These are phyloP conservation scores for Chaetomidium leptoderma DNA, from an alignment of 495 filamentous ascomycete species.

Conservation along the genomic window DNA sequence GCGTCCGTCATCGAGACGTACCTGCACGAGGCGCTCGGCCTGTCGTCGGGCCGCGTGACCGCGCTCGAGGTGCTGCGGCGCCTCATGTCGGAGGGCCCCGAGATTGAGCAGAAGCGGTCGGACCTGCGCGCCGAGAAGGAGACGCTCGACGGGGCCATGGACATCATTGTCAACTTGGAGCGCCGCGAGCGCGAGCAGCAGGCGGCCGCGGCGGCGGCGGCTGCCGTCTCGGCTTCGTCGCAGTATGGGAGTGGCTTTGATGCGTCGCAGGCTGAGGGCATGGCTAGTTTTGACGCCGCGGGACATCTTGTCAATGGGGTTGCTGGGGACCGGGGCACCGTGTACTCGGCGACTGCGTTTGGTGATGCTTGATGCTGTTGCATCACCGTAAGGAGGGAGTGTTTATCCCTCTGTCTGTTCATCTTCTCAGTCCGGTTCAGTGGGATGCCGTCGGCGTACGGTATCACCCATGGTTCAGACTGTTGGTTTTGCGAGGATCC, in stretches of 20 bases:
- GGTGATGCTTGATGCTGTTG: constrained; percentile 18
- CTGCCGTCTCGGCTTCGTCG: not conserved
- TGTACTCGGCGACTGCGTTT: constrained; percentile 12
- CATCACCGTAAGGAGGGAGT: too few relatives aligned
- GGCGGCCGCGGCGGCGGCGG: not conserved
- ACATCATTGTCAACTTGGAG: constrained; percentile 38
- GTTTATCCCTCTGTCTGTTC: too few relatives aligned
- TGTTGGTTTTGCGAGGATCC: too few relatives aligned
- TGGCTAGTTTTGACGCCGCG: not conserved
- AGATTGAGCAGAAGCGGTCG: constrained; percentile 31
- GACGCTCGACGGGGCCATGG: constrained; percentile 40
- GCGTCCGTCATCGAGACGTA: constrained; percentile 31
- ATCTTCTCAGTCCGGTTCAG: too few relatives aligned
- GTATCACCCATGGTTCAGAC: too few relatives aligned
- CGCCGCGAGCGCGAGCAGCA: constrained; percentile 13
- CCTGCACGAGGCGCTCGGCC: constrained; percentile 40
- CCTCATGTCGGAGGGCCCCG: constrained; percentile 46
- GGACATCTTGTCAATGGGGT: not conserved
- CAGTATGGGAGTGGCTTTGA: constrained; percentile 3
- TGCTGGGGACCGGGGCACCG: not conserved
- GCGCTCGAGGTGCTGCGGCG: constrained; percentile 26
- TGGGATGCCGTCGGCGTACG: too few relatives aligned
- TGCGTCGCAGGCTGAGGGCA: constrained; percentile 9
- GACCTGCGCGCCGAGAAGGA: constrained; percentile 38
- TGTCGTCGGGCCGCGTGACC: constrained; percentile 29